Percentiles rank a stretch among this genome's conserved stretches.
Conservation (phyloP, 352 stramenopile genomes). For the Pythium aphanidermatum region DNA sequence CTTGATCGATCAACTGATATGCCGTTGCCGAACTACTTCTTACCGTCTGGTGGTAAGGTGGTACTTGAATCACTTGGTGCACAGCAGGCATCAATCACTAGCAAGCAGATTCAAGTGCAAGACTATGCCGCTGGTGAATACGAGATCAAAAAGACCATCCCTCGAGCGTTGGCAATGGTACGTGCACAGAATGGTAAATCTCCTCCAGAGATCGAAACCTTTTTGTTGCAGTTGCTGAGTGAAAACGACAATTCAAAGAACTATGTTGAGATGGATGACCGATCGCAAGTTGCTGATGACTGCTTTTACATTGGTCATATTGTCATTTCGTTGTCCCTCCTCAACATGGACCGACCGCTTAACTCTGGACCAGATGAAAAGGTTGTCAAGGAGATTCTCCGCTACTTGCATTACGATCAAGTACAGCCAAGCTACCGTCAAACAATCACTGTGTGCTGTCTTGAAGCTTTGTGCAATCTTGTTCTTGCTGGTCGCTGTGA, state of each 20-base stretch:
- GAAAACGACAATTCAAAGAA: constrained; percentile 89
- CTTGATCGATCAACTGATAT: constrained; percentile 78
- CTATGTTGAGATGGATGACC: constrained; percentile 84
- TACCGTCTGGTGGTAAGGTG: constrained; percentile 77
- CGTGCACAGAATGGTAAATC: constrained; percentile 74
- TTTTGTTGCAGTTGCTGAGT: constrained; percentile 67
- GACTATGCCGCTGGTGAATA: constrained; percentile 83
- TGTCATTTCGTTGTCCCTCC: constrained; percentile 61
- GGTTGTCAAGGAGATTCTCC: constrained; percentile 66
- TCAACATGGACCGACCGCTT: constrained; percentile 55
- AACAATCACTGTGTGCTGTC: constrained; percentile 74
- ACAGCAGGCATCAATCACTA: constrained; percentile 74
- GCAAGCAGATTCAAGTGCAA: constrained; percentile 82
- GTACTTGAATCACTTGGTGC: constrained; percentile 72
- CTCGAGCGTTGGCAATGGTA: constrained; percentile 68
- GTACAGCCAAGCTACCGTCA: constrained; percentile 79
- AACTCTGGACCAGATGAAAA: constrained; percentile 37
- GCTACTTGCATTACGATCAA: constrained; percentile 81
- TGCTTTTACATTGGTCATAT: constrained; percentile 83
- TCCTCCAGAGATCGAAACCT: constrained; percentile 70
- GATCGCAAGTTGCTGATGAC: constrained; percentile 78
- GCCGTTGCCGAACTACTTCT: constrained; percentile 84
- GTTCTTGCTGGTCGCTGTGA: constrained; percentile 60
- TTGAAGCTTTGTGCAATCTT: constrained; percentile 78
- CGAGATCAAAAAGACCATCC: constrained; percentile 86